Base-by-base conservation (phyloP, 805 yeast genomes). In the Kazachstania psychrophila region DNA sequence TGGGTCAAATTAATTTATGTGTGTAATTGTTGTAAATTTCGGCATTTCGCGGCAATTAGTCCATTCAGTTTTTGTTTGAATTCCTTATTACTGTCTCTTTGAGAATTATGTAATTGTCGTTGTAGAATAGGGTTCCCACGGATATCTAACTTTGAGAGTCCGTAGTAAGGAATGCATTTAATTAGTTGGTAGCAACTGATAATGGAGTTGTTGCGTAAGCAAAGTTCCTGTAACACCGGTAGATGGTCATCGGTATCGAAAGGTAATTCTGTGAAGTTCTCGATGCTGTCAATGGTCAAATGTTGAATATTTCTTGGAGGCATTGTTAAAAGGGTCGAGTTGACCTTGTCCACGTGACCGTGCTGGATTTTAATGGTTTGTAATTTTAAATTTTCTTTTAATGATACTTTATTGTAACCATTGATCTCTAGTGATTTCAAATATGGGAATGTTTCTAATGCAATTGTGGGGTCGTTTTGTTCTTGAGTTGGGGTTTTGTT, bases 61-160 rank as follows among this genome's bases (percentile, higher is more conserved):
- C n/a, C 5, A 9, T 13, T n/a, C 11, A 28, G 17, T 17, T 12
- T 9, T 10, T 10, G 11, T 17, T 28, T 15, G 17, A 28, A 28
- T 17, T 24, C 14, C 5, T 24, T 9, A 24, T 24, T 24, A 11
- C 27, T 24, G 11, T 24, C 13, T n/a, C 14, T 24, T 9, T 24
- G 9, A 24, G n/a, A 7, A 9, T n/a, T 7, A 5, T 20, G 31
- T 18, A 32, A 17, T 18, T 5, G n/a, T 13, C 35, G 6, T 13
- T 20, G 15, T 6, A 33, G 14, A 18, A 33, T 15, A 5, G 36
- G 36, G 15, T 33, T 33, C 19, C 26, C 26, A 9, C 26, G 8
- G 7, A 33, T 18, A 27, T 33, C 20, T 7, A 33, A 11, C 14
- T 19, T 14, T n/a, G 3, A 6, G 6, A 33, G 12, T 11, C 10